These are phyloP conservation scores for Picocystis sp. DNA, from an alignment of 163 green algal species.

Conservation along the genomic window DNA sequence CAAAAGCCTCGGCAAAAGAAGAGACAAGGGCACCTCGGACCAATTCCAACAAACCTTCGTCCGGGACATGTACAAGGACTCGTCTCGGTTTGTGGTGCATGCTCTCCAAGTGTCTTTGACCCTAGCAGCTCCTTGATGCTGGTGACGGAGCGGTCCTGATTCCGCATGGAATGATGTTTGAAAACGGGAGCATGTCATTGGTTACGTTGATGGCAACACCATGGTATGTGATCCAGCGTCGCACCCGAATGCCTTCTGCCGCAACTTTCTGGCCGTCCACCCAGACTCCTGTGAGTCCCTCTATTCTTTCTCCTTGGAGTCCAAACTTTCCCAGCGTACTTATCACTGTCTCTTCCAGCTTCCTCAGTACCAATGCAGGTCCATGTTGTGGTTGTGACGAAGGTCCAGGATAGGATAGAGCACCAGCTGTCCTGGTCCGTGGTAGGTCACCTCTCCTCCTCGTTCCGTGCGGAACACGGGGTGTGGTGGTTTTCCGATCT, in stretches of 20 bases:
- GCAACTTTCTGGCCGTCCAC: slow-evolving; percentile 70
- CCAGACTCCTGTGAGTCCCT: slow-evolving; percentile 90
- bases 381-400: slow-evolving; percentile 21
- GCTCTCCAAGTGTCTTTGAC: no score
- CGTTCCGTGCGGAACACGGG: slow-evolving; percentile 54
- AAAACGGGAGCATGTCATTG: slow-evolving; percentile 60
- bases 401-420: slow-evolving; percentile 91
- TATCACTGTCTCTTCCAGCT: slow-evolving; percentile 70
- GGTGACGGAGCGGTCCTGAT: slow-evolving; percentile 38
- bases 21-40: no score
- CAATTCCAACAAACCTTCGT: no score
- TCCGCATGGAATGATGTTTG: slow-evolving; percentile 79
- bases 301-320: slow-evolving; percentile 39
- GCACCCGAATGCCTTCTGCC: slow-evolving; percentile 72
- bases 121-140: slow-evolving; percentile 16
- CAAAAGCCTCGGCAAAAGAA: no score
- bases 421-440: slow-evolving; percentile 87
- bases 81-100: no score
- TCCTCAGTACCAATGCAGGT: slow-evolving; percentile 89
- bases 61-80: no score
- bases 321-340: slow-evolving; percentile 26
- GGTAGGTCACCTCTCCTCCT: slow-evolving; percentile 92
- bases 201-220: slow-evolving; percentile 84
- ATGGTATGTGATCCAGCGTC: slow-evolving; percentile 86
- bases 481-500: slow-evolving; percentile 30